Percentiles rank a stretch among this genome's conserved stretches.
Conservation (phyloP, 768 basidiomycete genomes). For the Psilocybe azurescens region DNA sequence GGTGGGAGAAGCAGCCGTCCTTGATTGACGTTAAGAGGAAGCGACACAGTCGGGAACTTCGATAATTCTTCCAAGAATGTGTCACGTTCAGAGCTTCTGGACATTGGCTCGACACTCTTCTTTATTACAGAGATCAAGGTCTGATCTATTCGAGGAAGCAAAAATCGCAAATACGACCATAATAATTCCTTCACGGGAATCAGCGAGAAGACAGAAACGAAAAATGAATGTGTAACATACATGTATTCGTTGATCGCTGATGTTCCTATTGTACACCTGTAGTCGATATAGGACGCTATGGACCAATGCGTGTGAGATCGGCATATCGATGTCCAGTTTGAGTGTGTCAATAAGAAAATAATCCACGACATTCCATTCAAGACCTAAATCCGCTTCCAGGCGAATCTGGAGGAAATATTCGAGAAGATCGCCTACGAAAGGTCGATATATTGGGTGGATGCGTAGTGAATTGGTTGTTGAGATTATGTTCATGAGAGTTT, state of each 20-base stretch:
- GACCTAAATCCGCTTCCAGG: conserved; percentile 46
- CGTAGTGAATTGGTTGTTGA: conserved; percentile 34
- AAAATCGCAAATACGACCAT: conserved; percentile 32
- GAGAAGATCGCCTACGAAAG: conserved; percentile 35
- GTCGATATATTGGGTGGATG: conserved; percentile 33
- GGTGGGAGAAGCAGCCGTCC: conserved; percentile 20
- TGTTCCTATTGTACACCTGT: conserved; percentile 41
- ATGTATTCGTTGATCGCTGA: conserved; percentile 11
- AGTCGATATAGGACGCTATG: conserved; percentile 43
- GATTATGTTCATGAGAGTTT: conserved; percentile 46
- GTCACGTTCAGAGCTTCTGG: conserved; percentile 23
- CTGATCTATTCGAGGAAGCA: conserved; percentile 28
- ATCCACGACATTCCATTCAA: conserved; percentile 43
- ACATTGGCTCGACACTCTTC: conserved; percentile 24
- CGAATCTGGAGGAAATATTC: conserved; percentile 48
- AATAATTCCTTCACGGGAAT: conserved; percentile 29
- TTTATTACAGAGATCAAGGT: conserved; percentile 22
- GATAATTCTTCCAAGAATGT: conserved; percentile 18
- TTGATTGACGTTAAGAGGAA: conserved; percentile 3
- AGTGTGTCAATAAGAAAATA: conserved; percentile 29
- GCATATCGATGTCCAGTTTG: conserved; percentile 20
- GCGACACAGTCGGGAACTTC: neutral
- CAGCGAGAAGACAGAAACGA: neutral
- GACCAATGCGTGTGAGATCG: conserved; percentile 36
- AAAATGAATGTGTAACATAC: neutral